A percentile compares a stretch with the other conserved stretches of the same genome.
Conservation (phyloP, 768 basidiomycete species). For the Lactarius pseudohatsudake region DNA sequence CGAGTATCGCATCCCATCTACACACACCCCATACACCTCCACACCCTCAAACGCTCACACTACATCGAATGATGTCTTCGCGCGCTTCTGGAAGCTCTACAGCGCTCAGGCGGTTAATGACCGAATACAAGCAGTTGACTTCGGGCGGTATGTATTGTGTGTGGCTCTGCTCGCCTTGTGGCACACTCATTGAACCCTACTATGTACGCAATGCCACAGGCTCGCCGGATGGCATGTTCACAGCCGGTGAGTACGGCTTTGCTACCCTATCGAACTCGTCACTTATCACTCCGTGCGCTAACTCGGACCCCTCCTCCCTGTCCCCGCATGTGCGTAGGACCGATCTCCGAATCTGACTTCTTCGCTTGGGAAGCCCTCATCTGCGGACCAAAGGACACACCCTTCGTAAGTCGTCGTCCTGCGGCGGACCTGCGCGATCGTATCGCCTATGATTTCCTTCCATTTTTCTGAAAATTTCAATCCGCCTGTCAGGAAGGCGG, state of each 20-base stretch:
- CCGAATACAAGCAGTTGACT: constrained; percentile 85
- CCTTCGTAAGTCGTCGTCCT: constrained; percentile 61
- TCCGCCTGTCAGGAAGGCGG: constrained; percentile 75
- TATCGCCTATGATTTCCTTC: not conserved
- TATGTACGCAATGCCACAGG: constrained; percentile 41
- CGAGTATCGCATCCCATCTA: not conserved
- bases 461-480: constrained; percentile 1
- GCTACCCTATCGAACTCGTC: not conserved
- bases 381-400: constrained; percentile 90
- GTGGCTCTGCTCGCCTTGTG: not conserved
- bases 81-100: constrained; percentile 60
- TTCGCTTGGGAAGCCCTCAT: constrained; percentile 97
- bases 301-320: not conserved
- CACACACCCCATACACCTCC: not conserved
- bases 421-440: no score
- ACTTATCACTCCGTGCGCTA: not conserved
- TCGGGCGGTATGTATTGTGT: constrained; percentile 54
- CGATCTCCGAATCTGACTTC: constrained; percentile 89
- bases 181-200: constrained; percentile 8
- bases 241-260: constrained; percentile 60
- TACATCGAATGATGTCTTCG: constrained; percentile 44
- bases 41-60: not conserved
- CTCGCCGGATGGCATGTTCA: constrained; percentile 94
- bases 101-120: constrained; percentile 86
- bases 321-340: constrained; percentile 49